phyloP scores from a whole-genome alignment of 1,284 basidiomycete genomes.

The Takashimella koratensis region DNA sequence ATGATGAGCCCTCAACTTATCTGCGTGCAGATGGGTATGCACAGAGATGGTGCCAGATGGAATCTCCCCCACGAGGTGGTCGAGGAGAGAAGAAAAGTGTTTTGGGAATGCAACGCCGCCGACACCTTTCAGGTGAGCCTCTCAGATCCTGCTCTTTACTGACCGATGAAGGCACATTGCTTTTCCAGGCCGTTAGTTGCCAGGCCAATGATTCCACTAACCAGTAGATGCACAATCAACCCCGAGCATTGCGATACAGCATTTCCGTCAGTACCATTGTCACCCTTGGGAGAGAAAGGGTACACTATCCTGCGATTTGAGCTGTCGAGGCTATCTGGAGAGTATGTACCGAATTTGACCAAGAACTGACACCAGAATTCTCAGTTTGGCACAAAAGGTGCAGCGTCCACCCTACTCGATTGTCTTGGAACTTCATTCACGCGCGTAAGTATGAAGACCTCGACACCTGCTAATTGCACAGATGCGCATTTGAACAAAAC shows the following conservation, averaged over 20 bases:
- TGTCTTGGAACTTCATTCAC: conserved; percentile 13
- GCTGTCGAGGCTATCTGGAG: conserved; percentile 11
- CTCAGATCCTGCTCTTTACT: background rate
- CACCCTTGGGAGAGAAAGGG: conserved; percentile 5
- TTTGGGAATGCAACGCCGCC: conserved; percentile 32
- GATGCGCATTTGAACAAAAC: conserved; percentile 16
- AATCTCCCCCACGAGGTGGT: conserved; percentile 25
- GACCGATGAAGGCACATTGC: conserved; percentile 19
- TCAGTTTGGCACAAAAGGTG: conserved; percentile 13
- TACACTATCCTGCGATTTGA: conserved; percentile 24
- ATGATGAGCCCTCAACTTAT: background rate
- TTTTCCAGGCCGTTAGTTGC: conserved; percentile 22
- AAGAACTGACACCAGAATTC: conserved; percentile 6
- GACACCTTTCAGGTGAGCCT: conserved; percentile 21
- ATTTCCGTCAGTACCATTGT: conserved; percentile 7
- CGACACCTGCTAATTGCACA: conserved; percentile 1
- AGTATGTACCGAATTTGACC: background rate
- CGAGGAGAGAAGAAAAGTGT: conserved; percentile 34
- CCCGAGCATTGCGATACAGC: conserved; percentile 18
- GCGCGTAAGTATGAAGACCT: conserved; percentile 14
- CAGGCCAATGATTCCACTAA: background rate
- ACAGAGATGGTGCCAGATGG: conserved; percentile 39
- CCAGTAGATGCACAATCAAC: conserved; percentile 5
- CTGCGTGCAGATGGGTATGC: conserved; percentile 34
- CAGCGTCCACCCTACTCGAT: conserved; percentile 12